Evolutionary conservation across 768 basidiomycete species (phyloP), one percentile per base, ranked within the genome.

Genomic region (Royoungia palumana): DNA sequence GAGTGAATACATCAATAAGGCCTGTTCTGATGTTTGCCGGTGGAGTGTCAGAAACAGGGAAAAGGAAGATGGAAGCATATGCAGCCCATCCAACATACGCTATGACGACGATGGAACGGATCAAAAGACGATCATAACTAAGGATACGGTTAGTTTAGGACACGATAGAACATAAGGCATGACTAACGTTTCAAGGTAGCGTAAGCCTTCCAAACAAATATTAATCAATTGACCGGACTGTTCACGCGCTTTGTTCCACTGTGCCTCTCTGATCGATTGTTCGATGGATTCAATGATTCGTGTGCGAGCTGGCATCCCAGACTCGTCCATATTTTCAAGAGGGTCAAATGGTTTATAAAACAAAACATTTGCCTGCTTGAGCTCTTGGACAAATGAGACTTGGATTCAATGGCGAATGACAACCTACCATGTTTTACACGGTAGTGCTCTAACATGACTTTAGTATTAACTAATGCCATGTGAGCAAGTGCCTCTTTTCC

Each of bases 21-120:
- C 30, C 2, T 12, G 35, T 28, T 16, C 20, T 41, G 30, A 35
- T 14, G 22, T 34, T 19, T 30, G 41, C 45, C 19, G 20, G 37
- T 5, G 21, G 41, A 36, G 34, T 46, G 17, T 72, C 69, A 19
- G 62, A 53, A 9, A 76, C 71, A 21, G 78, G 71, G 44, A 87
- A 68, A 6, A 89, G 73, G 36, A 74, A 82, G 6, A 81, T 63
- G 0, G 82, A 79, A 6, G 80, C 72, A 63, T 81, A 91, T 1
- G 80, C 81, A 17, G 80, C 80, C 88, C 90, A 94, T 44, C 89
- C 89, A 3, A 76, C 62, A 64, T 94, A 93, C 1, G 87, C 89
- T 7, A 75, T 61, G 2, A 76, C 77, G 43, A 91, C 89, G 53
- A 93, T 81, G 3, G 60, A 69, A 14, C 82, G 79, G 24, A 94